Conservation (phyloP, 805 yeast species). For the Starmerella bacillaris region DNA sequence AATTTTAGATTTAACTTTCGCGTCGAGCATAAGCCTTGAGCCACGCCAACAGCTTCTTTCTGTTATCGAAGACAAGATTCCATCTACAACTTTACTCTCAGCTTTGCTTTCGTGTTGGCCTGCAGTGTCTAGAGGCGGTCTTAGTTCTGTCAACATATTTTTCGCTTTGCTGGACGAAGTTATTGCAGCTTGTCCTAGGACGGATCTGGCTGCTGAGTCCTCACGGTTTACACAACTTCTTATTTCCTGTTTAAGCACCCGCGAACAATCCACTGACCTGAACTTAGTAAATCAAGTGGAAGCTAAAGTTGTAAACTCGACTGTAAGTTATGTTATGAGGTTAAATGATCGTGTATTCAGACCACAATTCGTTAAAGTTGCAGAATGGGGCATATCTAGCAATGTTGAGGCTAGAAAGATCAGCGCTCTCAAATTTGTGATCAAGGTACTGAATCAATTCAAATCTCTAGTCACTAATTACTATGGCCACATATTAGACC, state of each 20-base stretch:
- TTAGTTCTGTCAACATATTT: constrained; percentile 44
- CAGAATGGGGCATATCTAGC: constrained; percentile 74
- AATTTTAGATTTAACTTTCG: constrained; percentile 35
- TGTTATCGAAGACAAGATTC: constrained; percentile 50
- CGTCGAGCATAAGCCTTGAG: constrained; percentile 31
- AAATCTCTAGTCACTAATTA: constrained; percentile 78
- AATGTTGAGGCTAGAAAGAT: constrained; percentile 34
- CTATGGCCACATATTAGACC: constrained; percentile 67
- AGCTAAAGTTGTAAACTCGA: constrained; percentile 52
- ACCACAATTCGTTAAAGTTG: constrained; percentile 72
- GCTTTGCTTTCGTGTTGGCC: constrained; percentile 50
- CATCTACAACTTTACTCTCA: constrained; percentile 41
- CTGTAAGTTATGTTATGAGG: constrained; percentile 65
- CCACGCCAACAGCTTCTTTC: constrained; percentile 35
- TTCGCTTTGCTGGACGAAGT: constrained; percentile 48
- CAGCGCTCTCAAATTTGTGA: constrained; percentile 73
- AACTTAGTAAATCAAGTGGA: constrained; percentile 49
- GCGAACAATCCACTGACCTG: constrained; percentile 8
- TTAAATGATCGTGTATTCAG: constrained; percentile 85
- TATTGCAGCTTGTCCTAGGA: constrained; percentile 52
- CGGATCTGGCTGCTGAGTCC: constrained; percentile 54
- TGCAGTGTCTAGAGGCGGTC: constrained; percentile 21
- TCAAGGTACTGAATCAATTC: constrained; percentile 63
- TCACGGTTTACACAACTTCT: constrained; percentile 50
- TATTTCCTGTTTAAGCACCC: constrained; percentile 50